Percentiles rank a stretch among this genome's conserved stretches.
These are phyloP conservation scores for Eremochloa ophiuroides DNA, from an alignment of 176 grass and related monocot genomes.

Conservation along the genomic window DNA sequence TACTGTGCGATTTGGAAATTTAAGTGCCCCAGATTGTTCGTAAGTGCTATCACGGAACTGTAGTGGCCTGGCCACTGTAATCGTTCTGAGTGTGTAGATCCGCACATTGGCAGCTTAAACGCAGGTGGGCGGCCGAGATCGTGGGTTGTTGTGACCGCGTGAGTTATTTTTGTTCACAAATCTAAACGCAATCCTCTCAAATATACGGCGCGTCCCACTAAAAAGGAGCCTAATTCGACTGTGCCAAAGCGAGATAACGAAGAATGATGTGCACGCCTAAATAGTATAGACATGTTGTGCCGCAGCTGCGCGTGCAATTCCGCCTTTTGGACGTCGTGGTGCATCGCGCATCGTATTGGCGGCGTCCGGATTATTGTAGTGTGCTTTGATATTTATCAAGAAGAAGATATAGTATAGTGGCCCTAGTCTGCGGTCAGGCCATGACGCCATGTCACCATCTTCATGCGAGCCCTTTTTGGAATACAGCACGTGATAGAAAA, in stretches of 20 bases:
- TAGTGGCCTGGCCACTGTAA: no score
- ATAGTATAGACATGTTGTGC: not conserved
- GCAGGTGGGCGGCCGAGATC: slow-evolving; percentile 26
- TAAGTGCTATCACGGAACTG: no score
- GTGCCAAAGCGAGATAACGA: slow-evolving; percentile 23
- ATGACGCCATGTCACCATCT: not conserved
- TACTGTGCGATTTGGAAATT: no score
- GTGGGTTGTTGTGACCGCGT: slow-evolving; percentile 5
- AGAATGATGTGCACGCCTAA: not conserved
- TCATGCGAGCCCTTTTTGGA: not conserved
- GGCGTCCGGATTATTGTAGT: not conserved
- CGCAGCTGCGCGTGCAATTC: not conserved
- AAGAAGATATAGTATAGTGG: not conserved
- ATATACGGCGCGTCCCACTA: slow-evolving; percentile 21
- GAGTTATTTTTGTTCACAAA: not conserved
- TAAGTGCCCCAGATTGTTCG: no score
- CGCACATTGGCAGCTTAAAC: no score
- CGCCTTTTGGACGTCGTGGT: not conserved
- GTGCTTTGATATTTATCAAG: not conserved
- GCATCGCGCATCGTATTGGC: not conserved
- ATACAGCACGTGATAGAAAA: not conserved
- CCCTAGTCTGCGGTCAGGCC: not conserved
- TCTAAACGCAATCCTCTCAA: slow-evolving; percentile 3
- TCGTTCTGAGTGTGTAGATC: no score
- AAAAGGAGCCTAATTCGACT: slow-evolving; percentile 16